Evolutionary conservation across 768 basidiomycete genomes (phyloP).

Genomic region (Cyathus striatus): DNA sequence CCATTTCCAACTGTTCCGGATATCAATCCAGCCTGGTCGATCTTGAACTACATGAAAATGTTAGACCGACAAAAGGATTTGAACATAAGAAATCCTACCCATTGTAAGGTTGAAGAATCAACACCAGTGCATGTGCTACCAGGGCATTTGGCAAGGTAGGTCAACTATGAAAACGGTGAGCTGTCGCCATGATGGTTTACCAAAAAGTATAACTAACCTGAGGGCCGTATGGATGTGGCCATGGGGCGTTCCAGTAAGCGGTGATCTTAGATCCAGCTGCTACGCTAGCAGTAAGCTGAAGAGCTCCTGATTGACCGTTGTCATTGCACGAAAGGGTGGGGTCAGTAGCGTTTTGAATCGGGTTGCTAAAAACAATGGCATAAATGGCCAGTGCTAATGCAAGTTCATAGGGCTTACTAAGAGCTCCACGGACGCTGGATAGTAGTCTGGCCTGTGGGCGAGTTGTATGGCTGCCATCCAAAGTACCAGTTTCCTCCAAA

Average conservation of each 20-base stretch:
- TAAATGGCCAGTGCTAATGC: neutral
- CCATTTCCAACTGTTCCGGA: slow-evolving; percentile 34
- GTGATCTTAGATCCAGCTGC: slow-evolving; percentile 36
- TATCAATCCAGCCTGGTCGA: slow-evolving; percentile 41
- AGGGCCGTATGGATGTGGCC: slow-evolving; percentile 33
- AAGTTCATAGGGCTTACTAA: slow-evolving; percentile 23
- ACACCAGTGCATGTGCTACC: slow-evolving; percentile 35
- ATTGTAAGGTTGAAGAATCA: slow-evolving; percentile 30
- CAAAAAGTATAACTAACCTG: slow-evolving; percentile 22
- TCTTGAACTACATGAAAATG: slow-evolving; percentile 31
- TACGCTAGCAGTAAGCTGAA: slow-evolving; percentile 36
- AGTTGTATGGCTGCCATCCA: slow-evolving; percentile 40
- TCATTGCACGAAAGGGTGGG: slow-evolving; percentile 41
- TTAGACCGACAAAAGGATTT: neutral
- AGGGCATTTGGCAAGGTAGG: slow-evolving; percentile 42
- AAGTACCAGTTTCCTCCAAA: slow-evolving; percentile 33
- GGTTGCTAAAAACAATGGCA: slow-evolving; percentile 23
- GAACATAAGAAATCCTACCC: slow-evolving; percentile 21
- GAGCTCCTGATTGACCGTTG: slow-evolving; percentile 32
- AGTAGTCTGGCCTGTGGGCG: slow-evolving; percentile 31
- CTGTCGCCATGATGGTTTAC: neutral
- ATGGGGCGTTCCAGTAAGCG: slow-evolving; percentile 39
- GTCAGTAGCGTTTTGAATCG: slow-evolving; percentile 31
- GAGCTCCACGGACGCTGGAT: slow-evolving; percentile 41
- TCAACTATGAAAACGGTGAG: slow-evolving; percentile 21